These are phyloP conservation scores for Flaveria brownii DNA, from an alignment of 129 eudicot species.

Conservation along the genomic window DNA sequence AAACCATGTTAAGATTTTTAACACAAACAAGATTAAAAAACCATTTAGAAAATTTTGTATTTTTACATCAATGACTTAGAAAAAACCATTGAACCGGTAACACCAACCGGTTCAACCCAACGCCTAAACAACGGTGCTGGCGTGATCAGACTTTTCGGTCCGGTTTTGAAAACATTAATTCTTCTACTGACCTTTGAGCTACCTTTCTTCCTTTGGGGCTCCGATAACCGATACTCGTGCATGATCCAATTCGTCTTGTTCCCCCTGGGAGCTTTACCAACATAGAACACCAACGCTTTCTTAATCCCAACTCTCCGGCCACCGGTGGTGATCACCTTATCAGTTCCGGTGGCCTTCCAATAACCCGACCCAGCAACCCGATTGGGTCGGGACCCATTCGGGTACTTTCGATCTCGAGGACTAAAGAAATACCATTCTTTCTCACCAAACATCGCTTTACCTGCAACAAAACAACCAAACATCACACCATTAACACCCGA, in stretches of 20 bases:
- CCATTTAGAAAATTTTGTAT: too few species aligned
- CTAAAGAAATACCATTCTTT: conserved; percentile 96
- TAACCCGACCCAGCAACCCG: conserved; percentile 92
- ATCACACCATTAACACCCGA: too few species aligned
- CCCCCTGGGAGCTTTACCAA: conserved; percentile 93
- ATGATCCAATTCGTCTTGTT: conserved; percentile 95
- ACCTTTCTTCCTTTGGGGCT: conserved; percentile 57
- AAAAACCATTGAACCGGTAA: too few species aligned
- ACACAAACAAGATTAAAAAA: too few species aligned
- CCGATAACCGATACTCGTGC: conserved; percentile 88
- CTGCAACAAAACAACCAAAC: conserved; percentile 27
- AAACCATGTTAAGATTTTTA: neutral
- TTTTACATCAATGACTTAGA: too few species aligned
- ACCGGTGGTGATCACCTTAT: conserved; percentile 63
- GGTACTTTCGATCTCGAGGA: conserved; percentile 90
- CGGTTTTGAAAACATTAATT: too few species aligned
- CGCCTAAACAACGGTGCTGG: too few species aligned
- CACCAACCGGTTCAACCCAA: too few species aligned
- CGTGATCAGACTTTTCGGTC: too few species aligned
- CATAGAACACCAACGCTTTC: conserved; percentile 85
- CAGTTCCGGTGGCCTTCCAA: conserved; percentile 99
- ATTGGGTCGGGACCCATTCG: conserved; percentile 91
- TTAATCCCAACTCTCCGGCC: conserved; percentile 85
- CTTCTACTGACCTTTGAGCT: conserved; percentile 52
- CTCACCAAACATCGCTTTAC: conserved; percentile 83